Evolutionary conservation across 176 grass and related monocot genomes (phyloP), one percentile per base, ranked within the genome.

Genomic region (Puccinellia tenuiflora): DNA sequence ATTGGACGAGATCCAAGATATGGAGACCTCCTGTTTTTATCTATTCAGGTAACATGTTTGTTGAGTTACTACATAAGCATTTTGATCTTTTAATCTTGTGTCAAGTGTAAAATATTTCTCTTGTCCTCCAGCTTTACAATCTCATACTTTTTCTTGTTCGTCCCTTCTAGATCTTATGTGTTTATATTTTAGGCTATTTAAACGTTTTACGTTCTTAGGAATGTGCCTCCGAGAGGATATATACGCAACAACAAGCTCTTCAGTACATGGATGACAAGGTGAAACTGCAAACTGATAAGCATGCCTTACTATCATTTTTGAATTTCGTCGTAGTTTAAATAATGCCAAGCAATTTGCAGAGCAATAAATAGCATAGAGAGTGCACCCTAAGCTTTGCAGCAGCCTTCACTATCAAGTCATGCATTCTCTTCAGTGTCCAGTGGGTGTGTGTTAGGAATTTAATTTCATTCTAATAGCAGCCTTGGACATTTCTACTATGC

Each of bases 201-300:
- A 48, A 2, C 22, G 48, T 55, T 89, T 2, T 83, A 25, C 29
- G 55, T 84, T 80, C 3, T 46, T 65, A 97, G 95, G 95, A 97
- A 92, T 97, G 95, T 85, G 92, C 92, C 38, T 87, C 81, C 31
- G 95, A 94, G 88, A 85, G 81, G 89, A 92, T 97, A 83, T 97
- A 94, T 92, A 92, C 92, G 26, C 90, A 91, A 67, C 67, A 94
- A 51, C 88, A 89, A 75, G 92, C 95, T 16, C 65, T 97, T 55
- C 76, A 89, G 21, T 97, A 91, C 84, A 88, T 97, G 88, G 88
- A 97, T 84, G 88, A 85, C 65, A 97, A 97, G 90, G 95, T 94
- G 47, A 25, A n/a, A 53, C 3, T 26, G 42, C 5, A 10, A 53
- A 40, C 34, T 80, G 10, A 76, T 60, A 51, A 78, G 1, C 25